These are phyloP conservation scores for Thielaviopsis ethacetica DNA, from an alignment of 2,329 filamentous ascomycete genomes.

Conservation along the genomic window DNA sequence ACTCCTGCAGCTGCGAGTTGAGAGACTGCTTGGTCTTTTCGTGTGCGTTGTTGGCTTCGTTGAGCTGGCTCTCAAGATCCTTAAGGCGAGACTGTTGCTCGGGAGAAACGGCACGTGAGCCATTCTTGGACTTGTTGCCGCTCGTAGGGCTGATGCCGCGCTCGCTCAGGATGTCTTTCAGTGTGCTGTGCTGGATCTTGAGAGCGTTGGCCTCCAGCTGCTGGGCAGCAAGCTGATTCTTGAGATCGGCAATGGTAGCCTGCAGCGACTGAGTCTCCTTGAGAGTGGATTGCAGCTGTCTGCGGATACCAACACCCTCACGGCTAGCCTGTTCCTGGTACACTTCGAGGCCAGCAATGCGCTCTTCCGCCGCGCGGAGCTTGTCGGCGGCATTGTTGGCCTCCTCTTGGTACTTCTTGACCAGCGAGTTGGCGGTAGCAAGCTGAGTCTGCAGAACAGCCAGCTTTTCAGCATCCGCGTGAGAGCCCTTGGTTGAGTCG, in stretches of 20 bases:
- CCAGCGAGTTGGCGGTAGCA: constrained; percentile 58
- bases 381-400: constrained; percentile 79
- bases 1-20: constrained; percentile 66
- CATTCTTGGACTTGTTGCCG: constrained; percentile 49
- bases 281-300: constrained; percentile 73
- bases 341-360: constrained; percentile 87
- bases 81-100: constrained; percentile 62
- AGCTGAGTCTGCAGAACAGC: constrained; percentile 65
- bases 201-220: constrained; percentile 91
- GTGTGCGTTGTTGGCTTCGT: constrained; percentile 58
- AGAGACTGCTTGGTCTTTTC: constrained; percentile 70
- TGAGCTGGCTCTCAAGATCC: constrained; percentile 79
- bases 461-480: constrained; percentile 48
- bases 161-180: constrained; percentile 84
- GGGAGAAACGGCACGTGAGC: constrained; percentile 55
- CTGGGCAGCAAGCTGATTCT: constrained; percentile 66
- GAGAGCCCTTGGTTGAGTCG: constrained; percentile 30
- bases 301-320: constrained; percentile 75
- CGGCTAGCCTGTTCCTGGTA: constrained; percentile 96
- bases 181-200: constrained; percentile 75
- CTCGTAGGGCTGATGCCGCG: constrained; percentile 69
- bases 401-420: constrained; percentile 76
- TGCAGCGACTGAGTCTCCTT: constrained; percentile 72
- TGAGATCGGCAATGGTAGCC: constrained; percentile 64
- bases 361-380: constrained; percentile 80